Evolutionary conservation across 2,329 filamentous ascomycete genomes (phyloP).

Genomic region (Botryotinia convoluta): DNA sequence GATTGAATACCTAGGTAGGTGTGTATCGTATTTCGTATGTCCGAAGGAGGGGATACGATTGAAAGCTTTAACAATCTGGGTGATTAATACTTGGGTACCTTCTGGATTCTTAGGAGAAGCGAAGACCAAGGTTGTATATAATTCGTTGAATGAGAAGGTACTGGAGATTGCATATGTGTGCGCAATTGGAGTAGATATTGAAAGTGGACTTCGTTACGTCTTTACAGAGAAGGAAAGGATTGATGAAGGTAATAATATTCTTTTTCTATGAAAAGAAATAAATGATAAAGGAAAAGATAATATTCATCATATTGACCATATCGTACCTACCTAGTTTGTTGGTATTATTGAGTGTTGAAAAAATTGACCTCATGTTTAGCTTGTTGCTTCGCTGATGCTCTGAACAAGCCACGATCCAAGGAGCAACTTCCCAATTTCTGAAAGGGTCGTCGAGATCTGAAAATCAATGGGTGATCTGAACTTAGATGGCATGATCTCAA

Average conservation of each 20-base stretch:
- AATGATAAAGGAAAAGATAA: not conserved
- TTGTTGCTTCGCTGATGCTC: not conserved
- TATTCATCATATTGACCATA: not conserved
- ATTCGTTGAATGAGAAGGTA: not conserved
- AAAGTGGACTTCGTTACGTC: not conserved
- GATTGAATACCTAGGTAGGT: not conserved
- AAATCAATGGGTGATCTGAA: conserved; percentile 1
- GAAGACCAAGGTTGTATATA: not conserved
- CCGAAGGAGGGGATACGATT: not conserved
- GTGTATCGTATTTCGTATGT: not conserved
- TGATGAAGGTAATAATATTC: not conserved
- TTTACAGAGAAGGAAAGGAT: not conserved
- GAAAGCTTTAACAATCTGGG: not conserved
- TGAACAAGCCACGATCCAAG: not conserved
- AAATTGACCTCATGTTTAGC: not conserved
- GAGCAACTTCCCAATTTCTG: not conserved
- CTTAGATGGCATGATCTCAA: no score
- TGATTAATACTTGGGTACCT: not conserved
- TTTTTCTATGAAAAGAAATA: not conserved
- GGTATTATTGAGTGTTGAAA: not conserved
- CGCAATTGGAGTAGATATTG: not conserved
- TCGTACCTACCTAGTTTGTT: not conserved
- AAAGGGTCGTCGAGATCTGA: conserved; percentile 13
- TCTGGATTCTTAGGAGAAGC: not conserved
- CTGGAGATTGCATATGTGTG: not conserved